These are phyloP conservation scores for Arthrobotrys sinensis DNA, from an alignment of 2,329 filamentous ascomycete species.

Conservation along the genomic window DNA sequence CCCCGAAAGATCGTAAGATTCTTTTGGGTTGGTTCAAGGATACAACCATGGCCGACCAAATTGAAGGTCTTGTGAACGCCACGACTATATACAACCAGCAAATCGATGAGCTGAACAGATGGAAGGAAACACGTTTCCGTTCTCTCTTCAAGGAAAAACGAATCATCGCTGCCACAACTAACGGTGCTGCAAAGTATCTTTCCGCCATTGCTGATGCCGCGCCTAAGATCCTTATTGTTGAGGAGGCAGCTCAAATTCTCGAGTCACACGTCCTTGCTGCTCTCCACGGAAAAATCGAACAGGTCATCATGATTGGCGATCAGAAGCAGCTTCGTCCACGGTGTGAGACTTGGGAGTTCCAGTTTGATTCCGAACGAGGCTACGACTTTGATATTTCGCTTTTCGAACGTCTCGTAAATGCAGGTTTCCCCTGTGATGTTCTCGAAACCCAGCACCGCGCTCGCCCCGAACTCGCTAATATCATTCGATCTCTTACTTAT, in stretches of 20 bases:
- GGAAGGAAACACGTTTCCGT: slow-evolving; percentile 68
- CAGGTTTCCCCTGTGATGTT: slow-evolving; percentile 72
- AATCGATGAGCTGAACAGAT: slow-evolving; percentile 68
- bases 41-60: slow-evolving; percentile 71
- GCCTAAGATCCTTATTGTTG: slow-evolving; percentile 77
- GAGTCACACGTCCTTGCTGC: slow-evolving; percentile 78
- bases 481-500: slow-evolving; percentile 75
- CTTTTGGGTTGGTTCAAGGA: slow-evolving; percentile 69
- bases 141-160: slow-evolving; percentile 71
- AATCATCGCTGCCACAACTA: slow-evolving; percentile 81
- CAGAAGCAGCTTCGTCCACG: slow-evolving; percentile 82
- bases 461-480: slow-evolving; percentile 76
- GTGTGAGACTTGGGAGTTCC: slow-evolving; percentile 74
- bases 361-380: slow-evolving; percentile 76
- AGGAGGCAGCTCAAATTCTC: slow-evolving; percentile 82
- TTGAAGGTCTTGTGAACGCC: slow-evolving; percentile 68
- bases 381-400: slow-evolving; percentile 79
- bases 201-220: slow-evolving; percentile 72
- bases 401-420: slow-evolving; percentile 76
- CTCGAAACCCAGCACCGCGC: slow-evolving; percentile 78
- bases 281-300: slow-evolving; percentile 72
- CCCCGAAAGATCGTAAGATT: slow-evolving; percentile 66
- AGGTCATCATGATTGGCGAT: slow-evolving; percentile 80
- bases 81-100: slow-evolving; percentile 69
- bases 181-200: slow-evolving; percentile 76